These are phyloP conservation scores for Aspergillus neoniger DNA, from an alignment of 2,329 filamentous ascomycete species.

Conservation along the genomic window DNA sequence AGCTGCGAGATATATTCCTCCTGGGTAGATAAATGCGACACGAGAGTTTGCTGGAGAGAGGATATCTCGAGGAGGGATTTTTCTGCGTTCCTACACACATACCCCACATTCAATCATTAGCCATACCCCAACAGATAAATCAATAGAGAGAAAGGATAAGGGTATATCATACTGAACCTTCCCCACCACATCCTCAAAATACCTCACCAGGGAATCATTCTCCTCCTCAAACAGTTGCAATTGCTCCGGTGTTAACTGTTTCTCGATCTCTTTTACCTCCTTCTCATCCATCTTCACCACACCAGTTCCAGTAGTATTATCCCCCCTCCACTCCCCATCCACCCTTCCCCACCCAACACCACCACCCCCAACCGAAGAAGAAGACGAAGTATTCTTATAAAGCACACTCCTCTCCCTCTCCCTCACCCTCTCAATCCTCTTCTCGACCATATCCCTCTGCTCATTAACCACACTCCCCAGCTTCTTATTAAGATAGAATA, in stretches of 20 bases:
- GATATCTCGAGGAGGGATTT: conserved; percentile 90
- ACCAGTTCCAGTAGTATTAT: not conserved
- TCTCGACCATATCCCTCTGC: conserved; percentile 92
- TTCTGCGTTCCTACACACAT: conserved; percentile 70
- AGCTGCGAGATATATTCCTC: conserved; percentile 87
- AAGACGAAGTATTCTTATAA: conserved; percentile 43
- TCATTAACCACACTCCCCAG: conserved; percentile 74
- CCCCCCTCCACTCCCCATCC: not conserved
- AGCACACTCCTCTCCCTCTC: conserved; percentile 87
- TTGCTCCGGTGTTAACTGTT: conserved; percentile 77
- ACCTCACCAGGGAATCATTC: conserved; percentile 87
- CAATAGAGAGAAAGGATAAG: too few species aligned
- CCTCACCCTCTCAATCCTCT: conserved; percentile 76
- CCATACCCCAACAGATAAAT: not conserved
- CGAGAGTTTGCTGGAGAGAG: conserved; percentile 85
- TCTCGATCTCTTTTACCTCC: conserved; percentile 47
- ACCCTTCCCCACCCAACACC: conserved; percentile 4
- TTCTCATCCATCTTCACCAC: conserved; percentile 30
- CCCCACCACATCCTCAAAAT: conserved; percentile 90
- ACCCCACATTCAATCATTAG: not conserved
- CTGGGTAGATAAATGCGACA: conserved; percentile 81
- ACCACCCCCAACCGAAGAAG: not conserved
- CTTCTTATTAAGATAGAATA: conserved; percentile 77
- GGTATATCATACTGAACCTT: conserved; percentile 72
- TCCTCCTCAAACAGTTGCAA: conserved; percentile 91